Evolutionary conservation across 148 eudicot species (phyloP), one percentile per base, ranked within the genome.

Genomic region (Pouteria glomerata): DNA sequence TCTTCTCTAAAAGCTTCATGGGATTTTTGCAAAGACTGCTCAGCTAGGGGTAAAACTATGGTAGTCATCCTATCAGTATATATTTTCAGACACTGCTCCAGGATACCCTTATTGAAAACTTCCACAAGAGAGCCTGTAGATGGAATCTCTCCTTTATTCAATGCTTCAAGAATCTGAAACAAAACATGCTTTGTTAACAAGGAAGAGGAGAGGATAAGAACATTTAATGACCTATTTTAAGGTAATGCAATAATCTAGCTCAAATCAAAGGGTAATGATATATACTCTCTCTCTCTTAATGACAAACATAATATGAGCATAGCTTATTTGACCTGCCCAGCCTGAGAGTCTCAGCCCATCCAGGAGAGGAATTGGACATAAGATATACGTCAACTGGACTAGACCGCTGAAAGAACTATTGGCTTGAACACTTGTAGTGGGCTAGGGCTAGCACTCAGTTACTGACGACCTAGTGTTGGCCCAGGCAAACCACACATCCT

Each of bases 91-190:
- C 99, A 95, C 69, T 92, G 80, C 72, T 90, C 99, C 5, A 95
- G 82, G 74, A 95, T 87, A 58, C 82, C 89, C 87, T 95, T 95
- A 42, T 95, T 95, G 79, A 95, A 95, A 77, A 95, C 85, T 78
- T 95, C 99, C 73, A 95, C 99, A 45, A 95, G 94, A 57, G 99
- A 95, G 60, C 97, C 99, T 18, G 99, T 88, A 14, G 99, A 85
- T 47, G 99, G 99, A 68, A 95, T 95, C 79, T 95, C 99, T 74
- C 99, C 99, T 85, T 95, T 91, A 73, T 95, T 95, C 80, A 95
- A 81, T 75, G 99, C 99, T 76, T 92, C 99, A 75, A 95, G 88
- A 64, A 95, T 95, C 99, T 95, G 85, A 73, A 73, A 83, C 37
- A 19, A 51, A 74, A 74, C 78, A 33, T 13, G 26, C 39, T 47